phyloP scores from a whole-genome alignment of 139 green algal species.

The Chlorella sp. region DNA sequence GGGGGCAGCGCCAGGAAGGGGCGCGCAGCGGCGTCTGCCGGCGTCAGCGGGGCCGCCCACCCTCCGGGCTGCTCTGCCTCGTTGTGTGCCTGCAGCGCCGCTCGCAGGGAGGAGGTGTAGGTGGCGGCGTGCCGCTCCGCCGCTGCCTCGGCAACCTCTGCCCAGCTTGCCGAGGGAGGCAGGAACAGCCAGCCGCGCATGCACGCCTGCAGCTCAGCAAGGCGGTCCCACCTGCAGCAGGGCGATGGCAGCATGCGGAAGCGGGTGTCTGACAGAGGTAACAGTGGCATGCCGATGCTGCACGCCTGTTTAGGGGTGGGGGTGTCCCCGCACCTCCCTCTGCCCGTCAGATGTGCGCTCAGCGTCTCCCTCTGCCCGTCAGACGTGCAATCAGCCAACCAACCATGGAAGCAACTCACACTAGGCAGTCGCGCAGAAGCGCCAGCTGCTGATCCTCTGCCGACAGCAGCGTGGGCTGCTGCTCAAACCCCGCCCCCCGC shows the following conservation, averaged over 20 bases:
- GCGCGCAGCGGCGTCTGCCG: background rate
- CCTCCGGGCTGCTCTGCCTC: background rate
- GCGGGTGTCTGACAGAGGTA: background rate
- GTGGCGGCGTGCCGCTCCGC: conserved; percentile 6
- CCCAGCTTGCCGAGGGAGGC: background rate
- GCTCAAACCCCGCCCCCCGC: conserved; percentile 1
- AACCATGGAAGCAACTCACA: background rate
- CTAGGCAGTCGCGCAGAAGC: background rate
- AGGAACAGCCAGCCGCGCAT: conserved; percentile 24
- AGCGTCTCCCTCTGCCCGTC: too few species aligned
- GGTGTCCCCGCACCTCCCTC: too few species aligned
- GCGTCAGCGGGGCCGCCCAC: background rate
- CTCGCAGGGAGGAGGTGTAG: background rate
- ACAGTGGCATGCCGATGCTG: background rate
- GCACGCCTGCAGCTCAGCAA: background rate
- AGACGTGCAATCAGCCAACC: background rate
- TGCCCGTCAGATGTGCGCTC: too few species aligned
- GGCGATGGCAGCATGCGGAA: too few species aligned
- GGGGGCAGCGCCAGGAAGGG: background rate
- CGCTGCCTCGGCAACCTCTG: background rate
- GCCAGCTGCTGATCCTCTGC: conserved; percentile 16
- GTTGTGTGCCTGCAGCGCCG: background rate
- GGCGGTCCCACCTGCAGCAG: conserved; percentile 2
- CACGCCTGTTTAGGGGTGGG: too few species aligned
- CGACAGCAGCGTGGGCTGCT: background rate